Evolutionary conservation across 306 rosid genomes (phyloP), one percentile per base, ranked within the genome.

Genomic region (Cajanus cajan): DNA sequence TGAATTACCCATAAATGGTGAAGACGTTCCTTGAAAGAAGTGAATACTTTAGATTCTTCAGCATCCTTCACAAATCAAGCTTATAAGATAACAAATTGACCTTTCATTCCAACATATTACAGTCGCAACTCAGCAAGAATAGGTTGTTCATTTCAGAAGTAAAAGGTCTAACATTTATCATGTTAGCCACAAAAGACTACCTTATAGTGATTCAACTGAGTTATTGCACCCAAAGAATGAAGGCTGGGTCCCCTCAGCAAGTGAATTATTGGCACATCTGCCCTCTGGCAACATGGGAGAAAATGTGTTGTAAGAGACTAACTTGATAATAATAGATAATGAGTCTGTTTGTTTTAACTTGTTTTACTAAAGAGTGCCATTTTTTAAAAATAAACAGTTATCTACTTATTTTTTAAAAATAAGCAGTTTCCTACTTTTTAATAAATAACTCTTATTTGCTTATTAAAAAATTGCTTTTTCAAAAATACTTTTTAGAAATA

Each of bases 1-100:
- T 65, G 77, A 82, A 76, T 84, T 84, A 85, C 99, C 92, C 88
- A 90, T 71, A 93, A 88, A 84, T 89, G 85, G 76, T 80, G 83
- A 77, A 95, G 98, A 19, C 99, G 91, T 43, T 91, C 97, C 86
- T 87, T 93, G 84, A 93, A 91, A 24, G 98, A 93, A 79, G 97
- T 82, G 79, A 93, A 93, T 31, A 71, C 73, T 68, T 87, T 87
- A 59, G 90, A 72, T 82, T 86, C 90, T 51, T 83, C 89, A 77
- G 80, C 87, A 78, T 86, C 97, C 99, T 95, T 76, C 70, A 80
- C 62, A 76, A 88, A 80, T 74, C 71, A 80, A 41, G 47, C 21
- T 18, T 47, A 40, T 73, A 40, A 82, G 66, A 71, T 48, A 74
- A 41, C 74, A 80, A 63, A 74, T 40, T 37, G 22, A 59, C 45